These are phyloP conservation scores for Solanum chiquidenum DNA, from an alignment of 257 asterid species.

Conservation along the genomic window DNA sequence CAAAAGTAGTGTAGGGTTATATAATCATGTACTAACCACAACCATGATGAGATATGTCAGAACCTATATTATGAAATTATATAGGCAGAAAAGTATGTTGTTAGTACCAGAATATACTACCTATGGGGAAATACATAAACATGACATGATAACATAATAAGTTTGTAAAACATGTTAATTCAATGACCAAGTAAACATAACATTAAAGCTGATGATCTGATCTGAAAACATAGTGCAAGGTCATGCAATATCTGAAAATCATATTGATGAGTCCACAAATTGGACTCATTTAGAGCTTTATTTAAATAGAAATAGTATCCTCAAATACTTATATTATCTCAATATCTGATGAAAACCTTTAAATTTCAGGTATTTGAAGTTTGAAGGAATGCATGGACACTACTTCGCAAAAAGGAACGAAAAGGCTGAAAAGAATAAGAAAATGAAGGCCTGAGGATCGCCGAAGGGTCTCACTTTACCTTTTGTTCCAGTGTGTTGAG, in stretches of 20 bases:
- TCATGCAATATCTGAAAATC: neutral
- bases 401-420: too few relatives aligned
- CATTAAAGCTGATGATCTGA: neutral
- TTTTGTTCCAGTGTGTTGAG: too few relatives aligned
- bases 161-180: neutral
- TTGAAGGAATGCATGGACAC: too few relatives aligned
- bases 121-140: neutral
- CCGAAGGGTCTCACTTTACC: too few relatives aligned
- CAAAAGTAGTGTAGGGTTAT: neutral
- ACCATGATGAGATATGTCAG: neutral
- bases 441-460: too few relatives aligned
- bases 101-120: neutral
- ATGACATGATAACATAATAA: neutral
- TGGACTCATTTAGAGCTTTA: too few relatives aligned
- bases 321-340: too few relatives aligned
- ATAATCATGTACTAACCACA: neutral
- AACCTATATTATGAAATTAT: neutral
- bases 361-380: too few relatives aligned
- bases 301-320: too few relatives aligned
- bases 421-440: too few relatives aligned
- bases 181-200: neutral
- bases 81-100: neutral
- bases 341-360: too few relatives aligned
- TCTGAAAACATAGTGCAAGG: neutral
- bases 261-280: too few relatives aligned